Evolutionary conservation across 768 basidiomycete genomes (phyloP), one percentile per base, ranked within the genome.

Genomic region (Fibroporia radiculosa): DNA sequence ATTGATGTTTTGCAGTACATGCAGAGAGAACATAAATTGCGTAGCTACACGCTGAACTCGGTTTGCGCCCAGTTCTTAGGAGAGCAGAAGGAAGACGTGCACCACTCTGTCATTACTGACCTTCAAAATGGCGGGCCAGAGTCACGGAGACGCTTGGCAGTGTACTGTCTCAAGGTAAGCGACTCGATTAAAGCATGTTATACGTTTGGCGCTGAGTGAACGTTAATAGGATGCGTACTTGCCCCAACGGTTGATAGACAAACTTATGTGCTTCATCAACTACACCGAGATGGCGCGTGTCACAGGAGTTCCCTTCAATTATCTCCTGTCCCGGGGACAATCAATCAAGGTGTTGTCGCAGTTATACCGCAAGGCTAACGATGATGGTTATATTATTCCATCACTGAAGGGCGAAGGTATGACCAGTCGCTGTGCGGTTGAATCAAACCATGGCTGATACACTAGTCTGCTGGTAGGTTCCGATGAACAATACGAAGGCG

Each of bases 261-360:
- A 98, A 63, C 73, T 99, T 25, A 97, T 98, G 96, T 98, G 92
- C 51, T 93, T 99, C 57, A 84, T 99, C 63, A 99, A 99, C 63
- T 97, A 96, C 59, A 84, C 80, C 36, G 96, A 99, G 63, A 98
- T 99, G 96, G 77, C 96, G n/a, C 88, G 96, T 62, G 96, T 99
- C 3, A 99, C 96, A 0, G 96, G 96, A n/a, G 93, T 99, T 10
- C 96, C 96, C 0, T 99, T 99, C 77, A 98, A 97, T 58, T 97
- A 80, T 61, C 74, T 99, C 6, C 73, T 99, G 6, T 74, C 93
- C 16, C 80, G 95, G 31, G 96, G 96, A 1, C 96, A 99, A 62
- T 97, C 95, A 32, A 97, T 99, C 74, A 99, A 98, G 61, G 96
- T 99, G 36, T 72, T 99, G 44, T 96, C 93, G 7, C 96, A 99